Conservation (phyloP, 225 moss, liverwort and hornwort species). For the Polytrichum commune region DNA sequence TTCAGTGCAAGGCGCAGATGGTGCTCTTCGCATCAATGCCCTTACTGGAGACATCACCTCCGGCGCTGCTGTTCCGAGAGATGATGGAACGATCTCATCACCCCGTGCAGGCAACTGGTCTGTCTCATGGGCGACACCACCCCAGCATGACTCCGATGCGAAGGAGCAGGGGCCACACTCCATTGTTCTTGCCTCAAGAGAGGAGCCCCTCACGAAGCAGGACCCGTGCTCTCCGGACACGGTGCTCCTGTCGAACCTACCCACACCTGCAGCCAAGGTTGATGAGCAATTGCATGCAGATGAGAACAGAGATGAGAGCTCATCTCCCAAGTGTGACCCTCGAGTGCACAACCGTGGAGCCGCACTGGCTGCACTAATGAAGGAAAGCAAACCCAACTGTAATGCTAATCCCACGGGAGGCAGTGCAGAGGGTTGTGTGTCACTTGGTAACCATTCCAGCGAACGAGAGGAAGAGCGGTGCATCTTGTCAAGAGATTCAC, state of each 20-base stretch:
- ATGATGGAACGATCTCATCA: slow-evolving; percentile 39
- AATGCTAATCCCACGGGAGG: slow-evolving; percentile 7
- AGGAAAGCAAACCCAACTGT: too few species aligned
- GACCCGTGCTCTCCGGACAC: slow-evolving; percentile 32
- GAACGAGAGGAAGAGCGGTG: slow-evolving; percentile 45
- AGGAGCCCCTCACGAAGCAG: slow-evolving; percentile 18
- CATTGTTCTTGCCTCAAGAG: slow-evolving; percentile 8
- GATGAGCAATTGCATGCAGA: background rate
- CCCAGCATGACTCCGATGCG: slow-evolving; percentile 23
- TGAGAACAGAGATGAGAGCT: background rate
- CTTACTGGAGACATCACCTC: slow-evolving; percentile 55
- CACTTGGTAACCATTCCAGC: slow-evolving; percentile 31
- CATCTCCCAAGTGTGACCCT: slow-evolving; percentile 13
- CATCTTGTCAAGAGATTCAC: slow-evolving; percentile 37
- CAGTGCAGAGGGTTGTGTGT: slow-evolving; percentile 24
- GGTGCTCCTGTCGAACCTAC: slow-evolving; percentile 33
- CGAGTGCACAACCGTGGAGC: slow-evolving; percentile 43
- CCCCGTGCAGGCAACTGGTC: slow-evolving; percentile 53
- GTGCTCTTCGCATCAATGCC: slow-evolving; percentile 69
- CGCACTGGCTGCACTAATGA: slow-evolving; percentile 44
- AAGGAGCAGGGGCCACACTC: slow-evolving; percentile 17
- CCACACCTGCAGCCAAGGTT: slow-evolving; percentile 18
- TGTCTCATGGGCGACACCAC: slow-evolving; percentile 68
- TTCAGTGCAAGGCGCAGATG: slow-evolving; percentile 83
- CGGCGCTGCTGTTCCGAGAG: slow-evolving; percentile 55